Evolutionary conservation across 306 rosid genomes (phyloP), one percentile per base, ranked within the genome.

Genomic region (Begonia loranthoides): DNA sequence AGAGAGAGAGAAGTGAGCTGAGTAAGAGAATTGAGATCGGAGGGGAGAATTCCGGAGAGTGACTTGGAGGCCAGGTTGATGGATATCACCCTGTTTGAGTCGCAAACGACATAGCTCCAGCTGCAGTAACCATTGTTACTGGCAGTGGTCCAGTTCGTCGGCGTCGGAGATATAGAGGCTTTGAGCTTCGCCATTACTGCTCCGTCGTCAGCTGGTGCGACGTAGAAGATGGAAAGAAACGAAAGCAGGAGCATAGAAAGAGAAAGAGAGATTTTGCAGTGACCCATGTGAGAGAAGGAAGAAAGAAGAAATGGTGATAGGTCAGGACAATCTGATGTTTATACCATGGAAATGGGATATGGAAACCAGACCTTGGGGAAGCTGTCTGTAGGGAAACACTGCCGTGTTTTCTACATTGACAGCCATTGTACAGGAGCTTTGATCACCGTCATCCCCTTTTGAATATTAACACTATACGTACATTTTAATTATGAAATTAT

Each of bases 21-120:
- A 1, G 87, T 21, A 46, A 89, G 94, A 19, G 87, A 48, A 58
- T 70, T 78, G 19, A 89, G 81, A 70, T 85, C 77, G 14, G 85
- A 51, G 39, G 95, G 95, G 1, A 89, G 85, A 0, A 70, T 44
- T 6, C 97, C 97, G 28, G 78, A 53, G 66, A 89, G 84, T 2
- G 75, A 68, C 5, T 16, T 15, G 0, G 77, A 68, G 14, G 61
- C 54, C 12, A 79, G 58, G 64, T 45, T 50, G 47, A 87, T 73
- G 61, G 62, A 13, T 61, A 63, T 69, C 19, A 87, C 89, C 17
- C 78, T 73, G 49, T 47, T 40, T 4, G 43, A 9, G 55, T 74
- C 87, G 58, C 96, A 87, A 0, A 41, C 51, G 52, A 87, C 33
- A 13, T 79, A 80, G 0, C 49, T 11, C 96, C 96, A 87, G 11